Conservation (phyloP, 495 filamentous ascomycete genomes). For the Penicillium atrosanguineum region DNA sequence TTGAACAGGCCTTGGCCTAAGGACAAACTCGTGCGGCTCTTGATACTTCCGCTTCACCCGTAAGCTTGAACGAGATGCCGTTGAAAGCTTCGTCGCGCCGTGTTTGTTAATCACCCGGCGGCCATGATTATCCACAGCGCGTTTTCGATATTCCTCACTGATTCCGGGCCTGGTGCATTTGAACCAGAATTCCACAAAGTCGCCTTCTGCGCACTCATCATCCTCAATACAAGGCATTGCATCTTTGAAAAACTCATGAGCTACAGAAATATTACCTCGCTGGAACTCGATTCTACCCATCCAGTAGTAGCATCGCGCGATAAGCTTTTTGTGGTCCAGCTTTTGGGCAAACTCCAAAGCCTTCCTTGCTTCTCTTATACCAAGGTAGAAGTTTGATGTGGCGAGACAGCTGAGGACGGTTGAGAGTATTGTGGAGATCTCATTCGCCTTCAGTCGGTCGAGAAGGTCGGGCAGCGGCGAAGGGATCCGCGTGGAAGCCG, state of each 20-base stretch:
- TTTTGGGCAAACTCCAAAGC: background rate
- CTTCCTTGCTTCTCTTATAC: background rate
- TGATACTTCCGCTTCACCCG: background rate
- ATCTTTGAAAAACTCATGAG: conserved; percentile 4
- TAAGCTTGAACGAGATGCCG: too few relatives aligned
- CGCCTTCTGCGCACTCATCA: background rate
- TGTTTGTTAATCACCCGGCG: background rate
- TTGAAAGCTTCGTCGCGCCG: background rate
- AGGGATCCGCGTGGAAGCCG: background rate
- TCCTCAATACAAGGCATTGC: conserved; percentile 6
- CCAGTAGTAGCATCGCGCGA: conserved; percentile 12
- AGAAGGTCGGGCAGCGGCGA: background rate
- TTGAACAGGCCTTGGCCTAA: background rate
- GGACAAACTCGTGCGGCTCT: background rate
- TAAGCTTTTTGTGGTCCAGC: background rate
- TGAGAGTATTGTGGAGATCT: background rate
- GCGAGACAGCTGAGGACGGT: background rate
- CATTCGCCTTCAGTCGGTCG: background rate
- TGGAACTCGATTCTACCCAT: conserved; percentile 12
- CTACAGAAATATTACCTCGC: background rate
- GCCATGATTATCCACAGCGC: background rate
- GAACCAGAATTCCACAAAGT: conserved; percentile 5
- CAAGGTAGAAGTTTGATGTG: background rate
- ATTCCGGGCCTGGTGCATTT: background rate
- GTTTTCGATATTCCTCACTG: background rate